A percentile compares a stretch with the other conserved stretches of the same genome.
Conservation (phyloP, 441 rosid species). For the Eruca vesicaria region DNA sequence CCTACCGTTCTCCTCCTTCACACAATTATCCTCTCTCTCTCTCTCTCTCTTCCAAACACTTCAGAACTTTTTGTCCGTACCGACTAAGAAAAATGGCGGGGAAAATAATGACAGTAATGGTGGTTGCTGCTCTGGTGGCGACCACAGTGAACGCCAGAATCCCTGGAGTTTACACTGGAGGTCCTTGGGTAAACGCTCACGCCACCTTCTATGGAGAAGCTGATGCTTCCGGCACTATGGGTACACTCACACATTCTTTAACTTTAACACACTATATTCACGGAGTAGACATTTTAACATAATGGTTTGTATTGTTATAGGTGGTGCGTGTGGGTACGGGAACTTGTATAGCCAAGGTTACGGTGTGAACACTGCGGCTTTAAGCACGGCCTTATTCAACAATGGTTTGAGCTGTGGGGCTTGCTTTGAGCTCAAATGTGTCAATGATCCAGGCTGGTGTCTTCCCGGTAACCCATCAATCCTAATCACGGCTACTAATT, state of each 20-base stretch:
- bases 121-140: conserved; percentile 37
- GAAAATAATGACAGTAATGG: conserved; percentile 7
- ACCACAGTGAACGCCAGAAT: conserved; percentile 47
- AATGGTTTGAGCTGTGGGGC: conserved; percentile 68
- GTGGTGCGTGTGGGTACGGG: conserved; percentile 78
- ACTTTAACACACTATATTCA: neutral
- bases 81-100: conserved; percentile 8
- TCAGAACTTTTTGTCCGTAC: neutral
- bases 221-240: conserved; percentile 98
- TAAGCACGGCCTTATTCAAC: conserved; percentile 72
- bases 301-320: conserved; percentile 19
- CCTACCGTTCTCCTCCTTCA: conserved; percentile 17
- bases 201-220: conserved; percentile 92
- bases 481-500: conserved; percentile 61
- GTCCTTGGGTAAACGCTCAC: conserved; percentile 71
- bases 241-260: conserved; percentile 28
- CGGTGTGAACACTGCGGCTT: conserved; percentile 66
- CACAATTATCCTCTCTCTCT: conserved; percentile 21
- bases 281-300: neutral
- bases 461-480: conserved; percentile 58
- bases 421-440: conserved; percentile 64
- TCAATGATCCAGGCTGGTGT: conserved; percentile 64
- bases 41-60: neutral
- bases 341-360: conserved; percentile 71
- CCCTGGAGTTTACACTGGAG: conserved; percentile 74